Conservation (phyloP, 2,329 filamentous ascomycete species). For the Fusarium praegraminearum region DNA sequence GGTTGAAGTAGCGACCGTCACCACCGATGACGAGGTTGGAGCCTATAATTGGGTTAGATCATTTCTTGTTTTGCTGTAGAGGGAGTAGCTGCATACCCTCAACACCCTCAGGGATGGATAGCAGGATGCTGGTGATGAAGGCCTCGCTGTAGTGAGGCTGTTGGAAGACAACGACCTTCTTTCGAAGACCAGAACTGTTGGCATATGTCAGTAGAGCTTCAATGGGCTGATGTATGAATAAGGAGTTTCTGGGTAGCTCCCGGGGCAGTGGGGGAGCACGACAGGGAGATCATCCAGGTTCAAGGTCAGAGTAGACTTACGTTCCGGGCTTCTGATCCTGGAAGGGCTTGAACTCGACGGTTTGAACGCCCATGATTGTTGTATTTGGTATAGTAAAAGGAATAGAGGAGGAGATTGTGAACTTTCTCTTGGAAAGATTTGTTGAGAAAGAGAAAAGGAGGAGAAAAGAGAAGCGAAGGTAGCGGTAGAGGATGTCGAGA, state of each 20-base stretch:
- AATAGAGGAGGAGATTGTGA: conserved; percentile 3
- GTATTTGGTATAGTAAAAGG: conserved; percentile 9
- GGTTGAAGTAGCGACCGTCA: conserved; percentile 97
- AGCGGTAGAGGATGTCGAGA: conserved; percentile 23
- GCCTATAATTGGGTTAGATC: conserved; percentile 52
- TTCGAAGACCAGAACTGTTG: conserved; percentile 91
- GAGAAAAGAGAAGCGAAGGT: conserved; percentile 21
- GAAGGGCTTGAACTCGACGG: conserved; percentile 86
- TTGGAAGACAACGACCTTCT: conserved; percentile 99
- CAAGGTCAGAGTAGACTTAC: conserved; percentile 61
- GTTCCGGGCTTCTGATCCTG: conserved; percentile 99
- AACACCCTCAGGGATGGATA: conserved; percentile 95
- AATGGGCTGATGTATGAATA: neutral
- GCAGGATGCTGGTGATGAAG: conserved; percentile 92
- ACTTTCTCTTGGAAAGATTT: conserved; percentile 11
- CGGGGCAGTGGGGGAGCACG: conserved; percentile 21
- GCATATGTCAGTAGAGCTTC: conserved; percentile 23
- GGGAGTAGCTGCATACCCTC: conserved; percentile 67
- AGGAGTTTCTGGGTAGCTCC: conserved; percentile 9
- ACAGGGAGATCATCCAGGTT: conserved; percentile 9
- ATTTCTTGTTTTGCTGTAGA: conserved; percentile 15
- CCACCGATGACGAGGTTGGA: conserved; percentile 96
- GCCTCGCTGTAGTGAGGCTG: conserved; percentile 95
- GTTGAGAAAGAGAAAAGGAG: conserved; percentile 32
- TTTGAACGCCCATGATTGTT: conserved; percentile 75